Conservation (phyloP, 306 rosid genomes). For the Prunus mira region DNA sequence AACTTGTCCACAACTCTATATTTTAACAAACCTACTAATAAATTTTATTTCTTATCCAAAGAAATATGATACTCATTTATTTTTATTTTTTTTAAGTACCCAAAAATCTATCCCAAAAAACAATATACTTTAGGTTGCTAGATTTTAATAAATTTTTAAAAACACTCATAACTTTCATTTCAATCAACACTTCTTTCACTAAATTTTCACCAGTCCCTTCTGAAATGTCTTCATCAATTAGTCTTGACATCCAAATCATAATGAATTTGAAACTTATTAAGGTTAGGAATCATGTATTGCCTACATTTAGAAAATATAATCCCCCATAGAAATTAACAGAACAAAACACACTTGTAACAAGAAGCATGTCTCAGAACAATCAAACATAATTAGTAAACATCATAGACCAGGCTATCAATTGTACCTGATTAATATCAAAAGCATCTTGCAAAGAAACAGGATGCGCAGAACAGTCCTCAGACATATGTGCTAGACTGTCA, state of each 20-base stretch:
- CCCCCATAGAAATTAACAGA: not conserved
- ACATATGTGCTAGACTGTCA: conserved; percentile 22
- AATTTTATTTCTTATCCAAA: not conserved
- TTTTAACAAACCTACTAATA: not conserved
- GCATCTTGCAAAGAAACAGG: conserved; percentile 39
- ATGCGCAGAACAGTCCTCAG: conserved; percentile 21
- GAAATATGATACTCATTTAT: too few species aligned
- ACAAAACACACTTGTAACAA: not conserved
- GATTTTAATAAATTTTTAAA: not conserved
- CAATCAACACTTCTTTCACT: not conserved
- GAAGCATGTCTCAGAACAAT: not conserved
- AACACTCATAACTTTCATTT: not conserved
- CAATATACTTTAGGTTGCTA: not conserved
- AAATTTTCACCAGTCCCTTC: not conserved
- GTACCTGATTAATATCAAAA: conserved; percentile 37
- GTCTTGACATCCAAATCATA: not conserved
- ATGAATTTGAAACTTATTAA: not conserved
- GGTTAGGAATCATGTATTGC: not conserved
- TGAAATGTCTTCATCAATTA: not conserved
- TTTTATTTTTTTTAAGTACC: too few species aligned
- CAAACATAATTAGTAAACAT: not conserved
- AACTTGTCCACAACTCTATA: not conserved
- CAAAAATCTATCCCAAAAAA: not conserved
- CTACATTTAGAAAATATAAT: not conserved
- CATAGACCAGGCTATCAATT: not conserved